Evolutionary conservation across 1,139 yeast genomes (phyloP).

Genomic region (Debaryomyces sp.): DNA sequence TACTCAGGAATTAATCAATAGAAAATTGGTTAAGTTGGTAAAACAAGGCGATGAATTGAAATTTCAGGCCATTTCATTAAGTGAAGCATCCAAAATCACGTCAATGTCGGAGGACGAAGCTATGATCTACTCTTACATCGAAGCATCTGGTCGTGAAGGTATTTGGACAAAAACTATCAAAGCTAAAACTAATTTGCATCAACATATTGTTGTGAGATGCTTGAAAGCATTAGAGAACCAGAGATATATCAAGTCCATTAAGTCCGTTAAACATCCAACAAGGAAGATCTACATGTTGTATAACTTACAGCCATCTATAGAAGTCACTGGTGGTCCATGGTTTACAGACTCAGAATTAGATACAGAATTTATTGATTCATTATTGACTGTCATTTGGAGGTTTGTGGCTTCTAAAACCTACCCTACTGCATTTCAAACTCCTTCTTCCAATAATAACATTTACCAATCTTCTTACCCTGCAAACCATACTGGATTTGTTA

Average conservation of each 20-base stretch:
- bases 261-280: constrained; percentile 94
- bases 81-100: constrained; percentile 71
- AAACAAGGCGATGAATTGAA: constrained; percentile 65
- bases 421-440: constrained; percentile 65
- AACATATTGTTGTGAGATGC: constrained; percentile 85
- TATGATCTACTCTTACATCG: constrained; percentile 87
- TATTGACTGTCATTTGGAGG: constrained; percentile 86
- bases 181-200: constrained; percentile 89
- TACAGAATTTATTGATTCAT: constrained; percentile 85
- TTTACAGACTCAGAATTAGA: constrained; percentile 95
- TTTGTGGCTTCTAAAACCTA: constrained; percentile 74
- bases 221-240: constrained; percentile 81
- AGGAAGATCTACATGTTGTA: constrained; percentile 95
- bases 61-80: constrained; percentile 70
- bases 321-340: constrained; percentile 99
- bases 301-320: constrained; percentile 89
- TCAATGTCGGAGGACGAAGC: constrained; percentile 88
- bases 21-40: constrained; percentile 67
- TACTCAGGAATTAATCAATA: constrained; percentile 67
- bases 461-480: constrained; percentile 52
- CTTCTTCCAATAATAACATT: constrained; percentile 24
- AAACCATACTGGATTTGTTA: constrained; percentile 64
- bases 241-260: constrained; percentile 84
- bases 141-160: constrained; percentile 93
- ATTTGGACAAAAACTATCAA: constrained; percentile 95